Evolutionary conservation across 2,329 filamentous ascomycete species (phyloP).

Genomic region (Exophiala sp.): DNA sequence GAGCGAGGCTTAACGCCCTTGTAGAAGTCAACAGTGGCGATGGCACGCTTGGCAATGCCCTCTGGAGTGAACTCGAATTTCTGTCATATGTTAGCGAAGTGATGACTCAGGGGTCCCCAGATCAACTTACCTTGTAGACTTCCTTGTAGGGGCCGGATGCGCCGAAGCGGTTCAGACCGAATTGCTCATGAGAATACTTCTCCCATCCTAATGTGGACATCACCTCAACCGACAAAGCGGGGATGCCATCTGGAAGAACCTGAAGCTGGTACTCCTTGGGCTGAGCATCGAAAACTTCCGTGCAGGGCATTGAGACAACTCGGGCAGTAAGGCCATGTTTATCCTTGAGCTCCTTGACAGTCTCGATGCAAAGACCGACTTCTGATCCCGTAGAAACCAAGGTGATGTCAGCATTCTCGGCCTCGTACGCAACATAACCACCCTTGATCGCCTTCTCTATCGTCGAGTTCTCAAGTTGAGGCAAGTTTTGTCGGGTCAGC

Average conservation of each 20-base stretch:
- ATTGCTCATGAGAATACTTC: constrained; percentile 98
- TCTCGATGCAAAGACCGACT: constrained; percentile 87
- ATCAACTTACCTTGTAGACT: constrained; percentile 72
- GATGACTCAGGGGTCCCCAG: background rate
- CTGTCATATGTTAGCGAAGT: constrained; percentile 44
- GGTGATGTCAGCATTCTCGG: constrained; percentile 75
- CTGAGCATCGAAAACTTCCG: constrained; percentile 93
- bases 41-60: constrained; percentile 89
- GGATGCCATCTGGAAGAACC: constrained; percentile 89
- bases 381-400: constrained; percentile 94
- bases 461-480: constrained; percentile 89
- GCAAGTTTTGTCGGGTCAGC: constrained; percentile 94
- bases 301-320: constrained; percentile 92
- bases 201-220: constrained; percentile 98
- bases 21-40: constrained; percentile 93
- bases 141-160: constrained; percentile 96
- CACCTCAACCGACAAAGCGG: constrained; percentile 87
- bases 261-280: constrained; percentile 89
- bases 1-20: constrained; percentile 92
- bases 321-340: constrained; percentile 82
- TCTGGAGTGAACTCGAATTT: constrained; percentile 99
- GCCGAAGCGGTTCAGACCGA: constrained; percentile 98
- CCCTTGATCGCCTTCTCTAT: constrained; percentile 89
- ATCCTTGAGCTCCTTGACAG: constrained; percentile 83
- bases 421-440: constrained; percentile 85